These are phyloP conservation scores for Papiliotrema flavescens DNA, from an alignment of 1,284 basidiomycete species.

Conservation along the genomic window DNA sequence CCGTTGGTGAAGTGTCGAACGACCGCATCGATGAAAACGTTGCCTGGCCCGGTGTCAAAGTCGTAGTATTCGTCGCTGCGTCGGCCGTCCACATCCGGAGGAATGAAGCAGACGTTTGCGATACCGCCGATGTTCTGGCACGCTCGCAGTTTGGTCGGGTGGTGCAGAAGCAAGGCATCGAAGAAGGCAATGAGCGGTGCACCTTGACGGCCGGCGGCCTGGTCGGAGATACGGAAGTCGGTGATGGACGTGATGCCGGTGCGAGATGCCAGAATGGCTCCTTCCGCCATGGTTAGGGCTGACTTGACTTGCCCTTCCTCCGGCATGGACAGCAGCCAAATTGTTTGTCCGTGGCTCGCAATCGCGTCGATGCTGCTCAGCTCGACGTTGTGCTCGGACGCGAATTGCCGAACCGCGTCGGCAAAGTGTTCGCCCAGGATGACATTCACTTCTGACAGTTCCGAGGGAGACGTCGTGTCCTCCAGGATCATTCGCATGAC, in stretches of 20 bases:
- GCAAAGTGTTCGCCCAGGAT: constrained; percentile 21
- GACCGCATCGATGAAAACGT: constrained; percentile 25
- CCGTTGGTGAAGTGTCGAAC: constrained; percentile 18
- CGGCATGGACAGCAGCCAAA: constrained; percentile 34
- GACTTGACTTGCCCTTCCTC: constrained; percentile 27
- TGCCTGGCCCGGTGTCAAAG: constrained; percentile 29
- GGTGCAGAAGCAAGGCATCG: constrained; percentile 19
- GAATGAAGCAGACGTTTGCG: constrained; percentile 23
- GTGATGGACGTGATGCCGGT: constrained; percentile 19
- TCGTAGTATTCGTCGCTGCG: constrained; percentile 17
- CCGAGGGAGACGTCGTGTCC: constrained; percentile 25
- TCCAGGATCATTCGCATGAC: constrained; percentile 29
- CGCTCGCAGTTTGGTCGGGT: constrained; percentile 14
- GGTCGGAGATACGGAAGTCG: constrained; percentile 25
- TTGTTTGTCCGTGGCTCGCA: constrained; percentile 30
- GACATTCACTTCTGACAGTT: constrained; percentile 24
- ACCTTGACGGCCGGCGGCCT: constrained; percentile 20
- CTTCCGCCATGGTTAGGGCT: constrained; percentile 26
- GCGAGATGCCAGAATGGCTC: constrained; percentile 12
- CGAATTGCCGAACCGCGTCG: constrained; percentile 19
- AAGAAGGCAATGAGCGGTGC: constrained; percentile 24
- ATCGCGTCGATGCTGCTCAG: constrained; percentile 19
- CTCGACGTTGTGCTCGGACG: constrained; percentile 8
- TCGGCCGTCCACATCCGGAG: constrained; percentile 8
- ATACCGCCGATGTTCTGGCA: constrained; percentile 31